Evolutionary conservation across 345 rosid genomes (phyloP).

Genomic region (Raphanus sativus): DNA sequence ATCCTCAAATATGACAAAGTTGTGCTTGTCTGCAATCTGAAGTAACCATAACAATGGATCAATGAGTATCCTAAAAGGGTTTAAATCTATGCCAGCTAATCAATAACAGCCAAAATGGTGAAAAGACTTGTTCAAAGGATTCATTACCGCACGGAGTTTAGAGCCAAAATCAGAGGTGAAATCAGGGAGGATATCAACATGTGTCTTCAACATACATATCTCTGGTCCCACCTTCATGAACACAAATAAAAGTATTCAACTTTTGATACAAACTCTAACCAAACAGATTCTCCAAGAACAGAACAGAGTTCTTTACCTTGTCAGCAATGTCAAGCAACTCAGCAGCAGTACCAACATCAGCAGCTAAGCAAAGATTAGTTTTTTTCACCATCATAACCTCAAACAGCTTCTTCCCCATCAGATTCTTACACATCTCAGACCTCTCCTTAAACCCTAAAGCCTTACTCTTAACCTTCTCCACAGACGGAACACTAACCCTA

Average conservation of each 20-base stretch:
- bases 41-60: slow-evolving; percentile 1
- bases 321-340: slow-evolving; percentile 89
- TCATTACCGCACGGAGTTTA: slow-evolving; percentile 72
- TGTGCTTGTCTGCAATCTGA: slow-evolving; percentile 85
- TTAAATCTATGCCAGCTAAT: background rate
- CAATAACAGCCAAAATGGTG: background rate
- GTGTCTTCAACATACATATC: slow-evolving; percentile 92
- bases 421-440: slow-evolving; percentile 66
- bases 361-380: slow-evolving; percentile 91
- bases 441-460: slow-evolving; percentile 64
- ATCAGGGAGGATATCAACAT: slow-evolving; percentile 94
- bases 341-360: slow-evolving; percentile 88
- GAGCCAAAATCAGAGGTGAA: slow-evolving; percentile 90
- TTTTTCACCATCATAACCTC: slow-evolving; percentile 84
- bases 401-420: slow-evolving; percentile 71
- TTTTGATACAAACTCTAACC: background rate
- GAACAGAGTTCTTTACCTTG: slow-evolving; percentile 45
- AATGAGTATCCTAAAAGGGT: background rate
- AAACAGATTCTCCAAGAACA: background rate
- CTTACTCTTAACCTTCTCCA: slow-evolving; percentile 47
- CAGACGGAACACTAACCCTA: slow-evolving; percentile 62
- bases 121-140: background rate
- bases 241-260: background rate
- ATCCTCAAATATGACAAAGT: slow-evolving; percentile 91
- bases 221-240: slow-evolving; percentile 85